Conservation (phyloP, 1,139 yeast species). For the Starmera stellimalicola region DNA sequence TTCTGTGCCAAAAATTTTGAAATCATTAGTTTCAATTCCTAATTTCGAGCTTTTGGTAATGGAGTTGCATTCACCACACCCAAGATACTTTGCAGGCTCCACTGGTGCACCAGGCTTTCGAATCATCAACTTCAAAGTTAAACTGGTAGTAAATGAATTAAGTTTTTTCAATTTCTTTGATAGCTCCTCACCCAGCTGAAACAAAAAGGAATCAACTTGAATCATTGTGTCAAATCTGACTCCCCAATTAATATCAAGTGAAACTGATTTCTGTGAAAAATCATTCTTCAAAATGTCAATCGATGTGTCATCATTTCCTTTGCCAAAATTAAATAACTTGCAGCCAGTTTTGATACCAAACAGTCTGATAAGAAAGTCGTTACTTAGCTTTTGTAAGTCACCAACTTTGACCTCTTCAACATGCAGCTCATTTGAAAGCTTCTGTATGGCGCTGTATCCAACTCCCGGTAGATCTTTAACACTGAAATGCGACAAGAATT, state of each 20-base stretch:
- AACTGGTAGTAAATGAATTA: conserved; percentile 41
- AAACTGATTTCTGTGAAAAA: conserved; percentile 61
- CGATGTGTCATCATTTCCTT: conserved; percentile 60
- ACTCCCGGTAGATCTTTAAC: conserved; percentile 74
- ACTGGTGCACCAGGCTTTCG: conserved; percentile 60
- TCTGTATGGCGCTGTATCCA: conserved; percentile 47
- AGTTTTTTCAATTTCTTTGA: conserved; percentile 39
- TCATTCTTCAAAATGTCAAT: conserved; percentile 31
- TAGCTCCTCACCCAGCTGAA: conserved; percentile 51
- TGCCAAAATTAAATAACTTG: conserved; percentile 46
- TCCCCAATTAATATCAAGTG: conserved; percentile 90
- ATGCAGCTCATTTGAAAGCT: conserved; percentile 21
- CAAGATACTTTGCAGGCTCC: conserved; percentile 69
- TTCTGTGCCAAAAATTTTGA: conserved; percentile 53
- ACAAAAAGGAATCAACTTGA: conserved; percentile 58
- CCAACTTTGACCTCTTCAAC: conserved; percentile 2
- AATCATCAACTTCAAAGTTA: conserved; percentile 58
- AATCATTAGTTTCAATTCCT: conserved; percentile 57
- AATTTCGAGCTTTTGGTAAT: conserved; percentile 48
- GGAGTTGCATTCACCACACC: conserved; percentile 74
- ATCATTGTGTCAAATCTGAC: conserved; percentile 54
- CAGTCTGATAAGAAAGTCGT: conserved; percentile 29
- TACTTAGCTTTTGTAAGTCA: conserved; percentile 31
- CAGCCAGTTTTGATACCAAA: conserved; percentile 68
- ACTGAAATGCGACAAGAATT: conserved; percentile 35